These are phyloP conservation scores for Lactifluus pinguis DNA, from an alignment of 768 basidiomycete genomes.

Conservation along the genomic window DNA sequence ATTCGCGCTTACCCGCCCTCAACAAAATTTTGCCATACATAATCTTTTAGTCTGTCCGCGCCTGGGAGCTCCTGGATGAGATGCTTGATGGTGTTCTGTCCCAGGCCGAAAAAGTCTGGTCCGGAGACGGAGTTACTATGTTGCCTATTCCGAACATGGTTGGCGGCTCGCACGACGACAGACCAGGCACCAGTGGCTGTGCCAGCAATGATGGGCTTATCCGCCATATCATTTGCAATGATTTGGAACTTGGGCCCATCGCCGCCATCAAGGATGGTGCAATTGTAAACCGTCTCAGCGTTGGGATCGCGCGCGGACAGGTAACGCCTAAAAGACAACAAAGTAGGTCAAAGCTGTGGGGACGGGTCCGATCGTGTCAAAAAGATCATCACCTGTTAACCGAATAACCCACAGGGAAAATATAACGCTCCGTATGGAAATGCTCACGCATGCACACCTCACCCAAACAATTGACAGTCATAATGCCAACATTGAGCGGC, in stretches of 20 bases:
- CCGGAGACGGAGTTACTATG: conserved; percentile 85
- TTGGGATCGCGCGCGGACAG: conserved; percentile 64
- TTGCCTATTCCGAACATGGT: conserved; percentile 68
- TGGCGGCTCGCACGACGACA: conserved; percentile 73
- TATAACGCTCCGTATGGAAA: conserved; percentile 82
- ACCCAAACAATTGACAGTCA: conserved; percentile 71
- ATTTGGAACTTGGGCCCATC: conserved; percentile 85
- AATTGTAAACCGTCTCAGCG: conserved; percentile 65
- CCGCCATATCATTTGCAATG: conserved; percentile 60
- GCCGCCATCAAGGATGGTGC: conserved; percentile 77
- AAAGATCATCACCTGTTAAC: conserved; percentile 51
- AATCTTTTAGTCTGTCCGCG: conserved; percentile 63
- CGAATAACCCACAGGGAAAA: conserved; percentile 82
- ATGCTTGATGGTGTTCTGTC: conserved; percentile 83
- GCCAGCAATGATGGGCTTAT: conserved; percentile 69
- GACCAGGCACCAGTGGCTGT: conserved; percentile 87
- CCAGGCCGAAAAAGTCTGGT: conserved; percentile 81
- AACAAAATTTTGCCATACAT: conserved; percentile 79
- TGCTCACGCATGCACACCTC: conserved; percentile 75
- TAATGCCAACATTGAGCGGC: conserved; percentile 78
- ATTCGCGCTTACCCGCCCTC: conserved; percentile 68
- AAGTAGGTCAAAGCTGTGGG: conserved; percentile 9
- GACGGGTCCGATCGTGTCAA: neutral
- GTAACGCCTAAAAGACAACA: conserved; percentile 47
- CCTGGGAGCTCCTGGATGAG: conserved; percentile 78